Percentiles rank a stretch among this genome's conserved stretches.
Conservation (phyloP, 768 basidiomycete species). For the Multifurca ochricompacta region DNA sequence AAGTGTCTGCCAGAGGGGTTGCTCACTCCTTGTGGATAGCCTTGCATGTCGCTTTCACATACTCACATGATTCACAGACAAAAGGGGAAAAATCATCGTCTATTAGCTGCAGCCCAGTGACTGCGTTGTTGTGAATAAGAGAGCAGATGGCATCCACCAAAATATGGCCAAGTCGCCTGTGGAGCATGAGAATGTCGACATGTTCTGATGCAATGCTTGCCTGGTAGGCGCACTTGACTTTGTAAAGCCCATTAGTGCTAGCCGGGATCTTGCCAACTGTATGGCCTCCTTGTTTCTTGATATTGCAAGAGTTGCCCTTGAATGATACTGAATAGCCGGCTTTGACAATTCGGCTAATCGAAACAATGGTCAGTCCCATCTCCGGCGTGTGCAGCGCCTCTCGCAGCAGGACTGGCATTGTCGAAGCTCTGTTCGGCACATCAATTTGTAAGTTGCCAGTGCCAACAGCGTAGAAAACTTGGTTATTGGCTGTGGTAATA, state of each 20-base stretch:
- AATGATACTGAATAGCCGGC: background rate
- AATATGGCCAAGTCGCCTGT: slow-evolving; percentile 32
- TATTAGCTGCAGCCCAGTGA: too few relatives aligned
- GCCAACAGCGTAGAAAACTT: too few relatives aligned
- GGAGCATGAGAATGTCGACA: slow-evolving; percentile 19
- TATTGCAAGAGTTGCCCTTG: background rate
- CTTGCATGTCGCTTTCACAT: too few relatives aligned
- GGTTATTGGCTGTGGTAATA: too few relatives aligned
- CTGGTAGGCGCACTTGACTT: background rate
- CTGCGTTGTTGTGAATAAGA: too few relatives aligned
- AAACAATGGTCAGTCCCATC: background rate
- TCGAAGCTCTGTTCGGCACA: background rate
- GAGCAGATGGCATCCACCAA: slow-evolving; percentile 21
- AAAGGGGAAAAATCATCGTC: slow-evolving; percentile 25
- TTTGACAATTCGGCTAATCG: background rate
- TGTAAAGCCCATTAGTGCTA: background rate
- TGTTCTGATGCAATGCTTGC: accelerated
- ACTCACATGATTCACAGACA: slow-evolving; percentile 39
- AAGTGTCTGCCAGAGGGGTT: slow-evolving; percentile 24
- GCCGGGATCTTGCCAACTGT: background rate
- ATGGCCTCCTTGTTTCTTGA: background rate
- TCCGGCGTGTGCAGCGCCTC: background rate
- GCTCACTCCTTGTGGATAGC: too few relatives aligned
- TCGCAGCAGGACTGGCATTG: background rate
- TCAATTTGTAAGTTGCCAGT: background rate